A percentile compares a stretch with the other conserved stretches of the same genome.
Conservation (phyloP, 768 basidiomycete genomes). For the Sistotremastrum suecicum region DNA sequence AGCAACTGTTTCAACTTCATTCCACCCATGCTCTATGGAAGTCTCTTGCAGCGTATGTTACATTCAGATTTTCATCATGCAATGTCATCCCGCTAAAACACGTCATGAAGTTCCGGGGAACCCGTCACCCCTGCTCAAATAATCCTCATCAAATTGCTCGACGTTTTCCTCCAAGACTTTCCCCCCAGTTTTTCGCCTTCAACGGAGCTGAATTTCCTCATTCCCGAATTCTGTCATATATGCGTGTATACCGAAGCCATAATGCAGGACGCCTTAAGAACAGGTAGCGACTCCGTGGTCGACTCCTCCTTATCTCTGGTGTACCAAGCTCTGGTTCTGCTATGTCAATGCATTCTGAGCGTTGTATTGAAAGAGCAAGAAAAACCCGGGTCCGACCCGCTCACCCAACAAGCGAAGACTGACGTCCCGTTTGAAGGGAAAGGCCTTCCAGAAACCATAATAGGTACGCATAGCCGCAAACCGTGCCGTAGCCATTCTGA, state of each 20-base stretch:
- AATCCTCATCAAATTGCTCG: constrained; percentile 75
- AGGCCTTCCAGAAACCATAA: constrained; percentile 6
- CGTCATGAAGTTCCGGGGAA: constrained; percentile 40
- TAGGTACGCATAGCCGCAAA: constrained; percentile 13
- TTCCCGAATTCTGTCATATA: constrained; percentile 39
- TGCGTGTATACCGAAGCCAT: too few species aligned
- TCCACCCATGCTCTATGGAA: constrained; percentile 46
- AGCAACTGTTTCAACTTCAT: constrained; percentile 50
- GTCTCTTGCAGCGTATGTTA: constrained; percentile 11
- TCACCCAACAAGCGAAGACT: constrained; percentile 25
- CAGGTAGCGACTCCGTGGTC: too few species aligned
- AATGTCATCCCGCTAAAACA: not conserved
- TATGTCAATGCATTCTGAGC: constrained; percentile 61
- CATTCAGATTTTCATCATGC: constrained; percentile 8
- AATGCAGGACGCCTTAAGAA: too few species aligned
- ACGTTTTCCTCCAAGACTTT: constrained; percentile 59
- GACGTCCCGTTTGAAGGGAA: constrained; percentile 1
- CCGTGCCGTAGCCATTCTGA: not conserved
- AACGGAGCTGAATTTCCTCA: constrained; percentile 42
- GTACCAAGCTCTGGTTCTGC: constrained; percentile 67
- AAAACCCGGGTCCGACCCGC: constrained; percentile 14
- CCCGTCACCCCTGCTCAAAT: constrained; percentile 75
- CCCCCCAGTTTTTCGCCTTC: constrained; percentile 20
- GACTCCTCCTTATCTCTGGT: constrained; percentile 7
- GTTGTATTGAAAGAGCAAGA: constrained; percentile 41